Percentiles rank a stretch among this genome's conserved stretches.
Conservation (phyloP, 805 yeast genomes). For the Priceomyces castillae region DNA sequence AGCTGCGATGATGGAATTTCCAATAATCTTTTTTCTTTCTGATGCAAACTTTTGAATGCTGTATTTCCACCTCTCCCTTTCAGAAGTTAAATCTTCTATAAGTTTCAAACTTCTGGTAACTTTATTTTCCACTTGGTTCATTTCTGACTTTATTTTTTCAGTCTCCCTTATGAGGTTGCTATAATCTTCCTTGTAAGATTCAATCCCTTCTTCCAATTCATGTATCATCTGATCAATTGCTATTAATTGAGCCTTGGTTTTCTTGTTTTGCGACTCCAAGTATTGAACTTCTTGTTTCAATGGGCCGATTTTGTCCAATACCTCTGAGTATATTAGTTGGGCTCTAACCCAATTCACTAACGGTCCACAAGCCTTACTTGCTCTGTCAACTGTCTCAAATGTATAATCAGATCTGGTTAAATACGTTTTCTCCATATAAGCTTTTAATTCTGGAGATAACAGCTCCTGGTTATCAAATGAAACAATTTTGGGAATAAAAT, state of each 20-base stretch:
- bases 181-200: constrained; percentile 61
- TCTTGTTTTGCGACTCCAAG: constrained; percentile 58
- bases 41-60: constrained; percentile 51
- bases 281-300: constrained; percentile 58
- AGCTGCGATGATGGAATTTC: constrained; percentile 64
- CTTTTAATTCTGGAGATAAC: constrained; percentile 52
- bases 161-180: constrained; percentile 74
- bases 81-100: constrained; percentile 61
- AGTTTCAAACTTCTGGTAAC: constrained; percentile 62
- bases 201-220: constrained; percentile 71
- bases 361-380: constrained; percentile 96
- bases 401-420: constrained; percentile 63
- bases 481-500: constrained; percentile 81
- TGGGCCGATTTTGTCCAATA: constrained; percentile 72
- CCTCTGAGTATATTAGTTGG: constrained; percentile 72
- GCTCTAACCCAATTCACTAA: constrained; percentile 85
- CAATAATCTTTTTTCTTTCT: constrained; percentile 50
- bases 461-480: constrained; percentile 62
- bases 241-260: constrained; percentile 62
- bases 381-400: constrained; percentile 74
- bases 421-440: constrained; percentile 57
- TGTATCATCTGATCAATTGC: constrained; percentile 81
- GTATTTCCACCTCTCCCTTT: constrained; percentile 71
- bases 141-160: constrained; percentile 70
- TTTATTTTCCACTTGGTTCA: constrained; percentile 57